These are phyloP conservation scores for Nemania sp. DNA, from an alignment of 2,329 filamentous ascomycete genomes.

Conservation along the genomic window DNA sequence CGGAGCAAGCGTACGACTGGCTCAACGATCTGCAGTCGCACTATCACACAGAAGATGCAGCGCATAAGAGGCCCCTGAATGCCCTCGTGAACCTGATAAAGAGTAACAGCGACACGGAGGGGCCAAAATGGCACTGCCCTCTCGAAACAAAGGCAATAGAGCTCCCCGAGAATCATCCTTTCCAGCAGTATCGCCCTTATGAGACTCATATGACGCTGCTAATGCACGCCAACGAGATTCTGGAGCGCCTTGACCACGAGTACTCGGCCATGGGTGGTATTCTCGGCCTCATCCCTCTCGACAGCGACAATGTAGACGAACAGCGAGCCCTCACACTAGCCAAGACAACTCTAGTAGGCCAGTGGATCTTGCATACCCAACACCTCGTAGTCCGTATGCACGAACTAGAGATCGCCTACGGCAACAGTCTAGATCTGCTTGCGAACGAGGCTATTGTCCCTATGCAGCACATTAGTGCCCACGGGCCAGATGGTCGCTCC, in stretches of 20 bases:
- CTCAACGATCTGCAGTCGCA: conserved; percentile 62
- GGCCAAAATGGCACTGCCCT: conserved; percentile 61
- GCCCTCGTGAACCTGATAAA: conserved; percentile 61
- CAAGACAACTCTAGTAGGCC: conserved; percentile 66
- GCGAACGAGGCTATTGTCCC: conserved; percentile 64
- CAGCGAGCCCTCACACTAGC: conserved; percentile 55
- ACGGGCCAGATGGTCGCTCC: conserved; percentile 65
- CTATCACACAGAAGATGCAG: conserved; percentile 62
- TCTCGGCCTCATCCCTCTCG: conserved; percentile 64
- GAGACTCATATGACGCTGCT: conserved; percentile 63
- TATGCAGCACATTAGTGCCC: conserved; percentile 62
- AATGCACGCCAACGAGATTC: conserved; percentile 69
- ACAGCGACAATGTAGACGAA: conserved; percentile 51
- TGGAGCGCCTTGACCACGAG: conserved; percentile 71
- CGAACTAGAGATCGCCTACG: conserved; percentile 67
- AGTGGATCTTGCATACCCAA: conserved; percentile 67
- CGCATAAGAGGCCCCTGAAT: conserved; percentile 61
- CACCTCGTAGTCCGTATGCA: conserved; percentile 66
- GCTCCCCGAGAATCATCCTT: conserved; percentile 35
- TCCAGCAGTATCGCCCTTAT: conserved; percentile 53
- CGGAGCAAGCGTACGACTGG: conserved; percentile 68
- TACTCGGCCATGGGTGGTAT: conserved; percentile 67
- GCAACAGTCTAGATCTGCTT: conserved; percentile 63
- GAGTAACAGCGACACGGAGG: conserved; percentile 56
- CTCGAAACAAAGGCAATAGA: conserved; percentile 50